Evolutionary conservation across 2,329 filamentous ascomycete genomes (phyloP), one percentile per base, ranked within the genome.

Genomic region (Ophiostoma sp.): DNA sequence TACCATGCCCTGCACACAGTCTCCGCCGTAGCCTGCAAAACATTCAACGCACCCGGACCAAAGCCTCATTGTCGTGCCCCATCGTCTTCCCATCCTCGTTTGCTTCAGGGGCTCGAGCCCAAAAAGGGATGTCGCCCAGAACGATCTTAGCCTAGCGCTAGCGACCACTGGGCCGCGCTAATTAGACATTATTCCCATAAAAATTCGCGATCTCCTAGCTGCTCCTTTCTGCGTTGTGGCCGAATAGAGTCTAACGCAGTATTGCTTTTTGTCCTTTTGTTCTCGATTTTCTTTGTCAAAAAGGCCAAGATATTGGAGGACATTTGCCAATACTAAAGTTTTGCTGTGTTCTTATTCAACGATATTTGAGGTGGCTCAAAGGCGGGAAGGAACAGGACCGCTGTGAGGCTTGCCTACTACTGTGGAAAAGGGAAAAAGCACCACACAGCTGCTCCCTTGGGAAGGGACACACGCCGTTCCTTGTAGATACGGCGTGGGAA

Each of bases 51-150:
- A n/a, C 59, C 31, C 55, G 55, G 55, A 64, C 59, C 33, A 42
- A 42, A 42, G n/a, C 33, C 33, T 66, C 61, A 66, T 45, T 64
- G 61, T 45, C 3, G n/a, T 25, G 61, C 57, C 57, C 33, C 57
- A 57, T 57, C 25, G 25, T 15, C 57, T 36, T 63, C 19, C 25
- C 25, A 9, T 28, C n/a, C 7, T 39, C 59, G 19, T 22, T 36
- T 63, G 17, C 48, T 70, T 70, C 50, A 70, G 45, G 48, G 50
- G 50, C 33, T 39, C n/a, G 50, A 39, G 68, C 68, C 31, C 28
- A 50, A 70, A 70, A 70, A 69, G 25, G 42, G 64, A 69, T 69
- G 25, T 22, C 64, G 33, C 33, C 61, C 12, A 66, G 11, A 66
- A 45, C 61, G 39, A 45, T 45, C 61, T 39, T 66, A 66, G 36